phyloP scores from a whole-genome alignment of 1,284 basidiomycete genomes.

The Prillingera fragicola region DNA sequence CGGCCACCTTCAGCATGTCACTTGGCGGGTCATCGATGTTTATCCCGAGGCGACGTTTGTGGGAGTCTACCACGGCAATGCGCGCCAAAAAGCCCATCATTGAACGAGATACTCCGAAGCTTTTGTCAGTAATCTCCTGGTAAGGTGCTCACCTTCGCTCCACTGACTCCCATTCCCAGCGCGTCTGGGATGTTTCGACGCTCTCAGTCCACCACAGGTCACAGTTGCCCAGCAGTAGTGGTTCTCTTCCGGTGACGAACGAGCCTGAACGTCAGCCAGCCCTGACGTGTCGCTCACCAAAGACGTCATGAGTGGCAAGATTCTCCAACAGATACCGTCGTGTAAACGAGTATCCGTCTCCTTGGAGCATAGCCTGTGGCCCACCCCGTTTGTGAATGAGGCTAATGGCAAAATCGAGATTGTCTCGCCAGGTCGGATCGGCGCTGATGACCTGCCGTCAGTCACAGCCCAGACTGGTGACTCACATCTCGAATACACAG shows the following conservation, averaged over 20 bases:
- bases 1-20: slow-evolving; percentile 24
- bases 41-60: slow-evolving; percentile 25
- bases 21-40: slow-evolving; percentile 13
- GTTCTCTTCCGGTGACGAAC: slow-evolving; percentile 34
- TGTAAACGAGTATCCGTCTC: slow-evolving; percentile 25
- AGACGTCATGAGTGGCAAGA: slow-evolving; percentile 32
- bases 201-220: slow-evolving; percentile 39
- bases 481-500: slow-evolving; percentile 36
- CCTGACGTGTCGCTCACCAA: slow-evolving; percentile 18
- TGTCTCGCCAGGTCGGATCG: slow-evolving; percentile 32
- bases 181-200: slow-evolving; percentile 29
- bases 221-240: slow-evolving; percentile 28
- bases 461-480: too few species aligned
- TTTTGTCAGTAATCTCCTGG: neutral
- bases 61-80: slow-evolving; percentile 25
- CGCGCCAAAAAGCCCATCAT: slow-evolving; percentile 34
- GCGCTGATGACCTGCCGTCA: slow-evolving; percentile 34
- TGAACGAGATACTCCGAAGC: slow-evolving; percentile 31
- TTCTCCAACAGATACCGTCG: slow-evolving; percentile 33
- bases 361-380: slow-evolving; percentile 28
- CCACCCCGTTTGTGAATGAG: slow-evolving; percentile 30
- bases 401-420: slow-evolving; percentile 35
- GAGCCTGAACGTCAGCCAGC: slow-evolving; percentile 16
- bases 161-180: slow-evolving; percentile 39
- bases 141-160: slow-evolving; percentile 19